These are phyloP conservation scores for Hanseniaspora uvarum DNA, from an alignment of 1,139 yeast species.

Conservation along the genomic window DNA sequence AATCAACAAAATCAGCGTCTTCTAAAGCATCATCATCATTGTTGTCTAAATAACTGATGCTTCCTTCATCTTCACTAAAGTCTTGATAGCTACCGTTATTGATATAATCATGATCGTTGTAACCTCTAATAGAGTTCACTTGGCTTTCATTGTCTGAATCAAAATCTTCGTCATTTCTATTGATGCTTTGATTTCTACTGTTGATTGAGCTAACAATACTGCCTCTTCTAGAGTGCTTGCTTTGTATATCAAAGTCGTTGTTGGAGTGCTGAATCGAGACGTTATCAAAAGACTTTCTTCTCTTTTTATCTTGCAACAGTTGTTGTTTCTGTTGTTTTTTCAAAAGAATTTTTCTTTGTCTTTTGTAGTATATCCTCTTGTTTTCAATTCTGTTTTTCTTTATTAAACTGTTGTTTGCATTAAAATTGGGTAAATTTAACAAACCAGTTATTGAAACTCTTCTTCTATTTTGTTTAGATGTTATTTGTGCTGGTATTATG, in stretches of 20 bases:
- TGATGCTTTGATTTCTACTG: not conserved
- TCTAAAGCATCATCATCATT: conserved; percentile 6
- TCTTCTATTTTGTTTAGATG: conserved; percentile 11
- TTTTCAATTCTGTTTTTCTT: conserved; percentile 13
- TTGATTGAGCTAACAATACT: not conserved
- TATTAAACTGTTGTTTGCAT: conserved; percentile 6
- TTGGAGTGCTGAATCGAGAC: conserved; percentile 1
- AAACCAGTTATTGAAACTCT: conserved; percentile 15
- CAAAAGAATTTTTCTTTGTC: conserved; percentile 11
- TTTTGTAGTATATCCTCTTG: conserved; percentile 14
- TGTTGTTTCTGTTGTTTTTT: conserved; percentile 2
- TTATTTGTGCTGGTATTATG: conserved; percentile 1
- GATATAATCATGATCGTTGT: conserved; percentile 8
- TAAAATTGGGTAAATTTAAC: conserved; percentile 7
- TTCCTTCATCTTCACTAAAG: conserved; percentile 1
- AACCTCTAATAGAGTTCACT: not conserved
- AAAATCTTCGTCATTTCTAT: not conserved
- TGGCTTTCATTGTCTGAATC: conserved; percentile 8
- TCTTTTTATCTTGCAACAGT: not conserved
- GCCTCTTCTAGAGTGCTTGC: not conserved
- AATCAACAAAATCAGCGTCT: conserved; percentile 36
- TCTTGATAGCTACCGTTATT: conserved; percentile 14
- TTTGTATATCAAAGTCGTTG: not conserved
- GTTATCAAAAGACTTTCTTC: conserved; percentile 12
- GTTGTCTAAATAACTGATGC: not conserved